Evolutionary conservation across 306 rosid genomes (phyloP).

Genomic region (Prunus padus): DNA sequence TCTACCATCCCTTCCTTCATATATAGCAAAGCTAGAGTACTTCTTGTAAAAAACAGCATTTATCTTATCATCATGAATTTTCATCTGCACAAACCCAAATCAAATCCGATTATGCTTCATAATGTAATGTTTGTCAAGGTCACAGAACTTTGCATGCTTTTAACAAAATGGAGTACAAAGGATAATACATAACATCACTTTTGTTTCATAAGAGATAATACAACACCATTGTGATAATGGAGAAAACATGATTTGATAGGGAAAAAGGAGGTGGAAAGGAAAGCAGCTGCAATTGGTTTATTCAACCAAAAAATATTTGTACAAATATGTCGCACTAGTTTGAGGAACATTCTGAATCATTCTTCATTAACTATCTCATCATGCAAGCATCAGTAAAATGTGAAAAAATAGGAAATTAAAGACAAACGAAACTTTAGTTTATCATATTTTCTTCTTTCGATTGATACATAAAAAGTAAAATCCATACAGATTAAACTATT

Average conservation of each 20-base stretch:
- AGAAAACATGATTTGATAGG: neutral
- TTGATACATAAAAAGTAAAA: neutral
- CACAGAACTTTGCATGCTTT: neutral
- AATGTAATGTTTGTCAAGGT: neutral
- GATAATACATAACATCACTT: neutral
- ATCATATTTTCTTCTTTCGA: neutral
- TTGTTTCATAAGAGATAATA: neutral
- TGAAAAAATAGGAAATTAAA: neutral
- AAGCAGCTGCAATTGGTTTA: neutral
- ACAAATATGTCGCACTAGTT: neutral
- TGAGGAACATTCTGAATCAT: neutral
- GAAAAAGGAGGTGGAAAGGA: neutral
- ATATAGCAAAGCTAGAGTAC: constrained; percentile 63
- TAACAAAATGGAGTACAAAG: neutral
- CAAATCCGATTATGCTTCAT: neutral
- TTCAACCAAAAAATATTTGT: neutral
- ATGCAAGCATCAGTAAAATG: neutral
- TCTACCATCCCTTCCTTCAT: constrained; percentile 38
- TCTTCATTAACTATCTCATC: neutral
- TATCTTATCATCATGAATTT: constrained; percentile 26
- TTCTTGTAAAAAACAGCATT: constrained; percentile 50
- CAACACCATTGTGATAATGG: neutral
- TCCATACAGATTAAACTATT: neutral
- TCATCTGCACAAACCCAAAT: constrained; percentile 43
- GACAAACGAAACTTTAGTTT: neutral